These are phyloP conservation scores for Fusarium torulosum DNA, from an alignment of 2,329 filamentous ascomycete species.

Conservation along the genomic window DNA sequence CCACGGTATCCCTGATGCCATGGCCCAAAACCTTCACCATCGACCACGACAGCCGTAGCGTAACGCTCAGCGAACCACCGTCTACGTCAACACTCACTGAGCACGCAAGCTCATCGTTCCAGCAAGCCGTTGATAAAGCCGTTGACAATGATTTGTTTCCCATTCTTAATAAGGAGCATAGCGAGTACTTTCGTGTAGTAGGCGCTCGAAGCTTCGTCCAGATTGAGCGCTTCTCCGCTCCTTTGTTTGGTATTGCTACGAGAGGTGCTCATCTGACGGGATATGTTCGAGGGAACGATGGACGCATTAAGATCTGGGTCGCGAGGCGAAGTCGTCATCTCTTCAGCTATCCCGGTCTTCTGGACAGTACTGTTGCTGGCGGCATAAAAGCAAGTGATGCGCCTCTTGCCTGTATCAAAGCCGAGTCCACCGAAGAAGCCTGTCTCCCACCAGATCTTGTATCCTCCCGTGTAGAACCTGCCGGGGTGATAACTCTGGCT, in stretches of 20 bases:
- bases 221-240: slow-evolving; percentile 72
- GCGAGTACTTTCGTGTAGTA: slow-evolving; percentile 58
- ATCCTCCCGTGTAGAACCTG: slow-evolving; percentile 37
- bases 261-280: slow-evolving; percentile 77
- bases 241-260: slow-evolving; percentile 75
- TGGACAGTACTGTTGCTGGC: slow-evolving; percentile 85
- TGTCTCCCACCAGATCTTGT: slow-evolving; percentile 52
- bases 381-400: slow-evolving; percentile 76
- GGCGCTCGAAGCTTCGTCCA: slow-evolving; percentile 54
- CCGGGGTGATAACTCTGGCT: slow-evolving; percentile 54
- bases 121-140: slow-evolving; percentile 55
- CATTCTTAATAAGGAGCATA: slow-evolving; percentile 55
- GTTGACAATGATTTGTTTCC: slow-evolving; percentile 55
- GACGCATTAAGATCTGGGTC: slow-evolving; percentile 76
- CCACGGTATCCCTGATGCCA: slow-evolving; percentile 61
- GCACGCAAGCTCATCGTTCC: slow-evolving; percentile 56
- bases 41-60: slow-evolving; percentile 49
- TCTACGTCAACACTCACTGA: slow-evolving; percentile 41
- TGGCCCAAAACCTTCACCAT: slow-evolving; percentile 59
- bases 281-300: slow-evolving; percentile 59
- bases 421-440: slow-evolving; percentile 81
- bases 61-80: slow-evolving; percentile 51
- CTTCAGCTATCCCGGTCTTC: slow-evolving; percentile 78
- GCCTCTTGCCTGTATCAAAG: slow-evolving; percentile 75
- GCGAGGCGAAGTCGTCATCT: slow-evolving; percentile 74